phyloP scores from a whole-genome alignment of 2,329 filamentous ascomycete genomes.

The Colletotrichum karsti region DNA sequence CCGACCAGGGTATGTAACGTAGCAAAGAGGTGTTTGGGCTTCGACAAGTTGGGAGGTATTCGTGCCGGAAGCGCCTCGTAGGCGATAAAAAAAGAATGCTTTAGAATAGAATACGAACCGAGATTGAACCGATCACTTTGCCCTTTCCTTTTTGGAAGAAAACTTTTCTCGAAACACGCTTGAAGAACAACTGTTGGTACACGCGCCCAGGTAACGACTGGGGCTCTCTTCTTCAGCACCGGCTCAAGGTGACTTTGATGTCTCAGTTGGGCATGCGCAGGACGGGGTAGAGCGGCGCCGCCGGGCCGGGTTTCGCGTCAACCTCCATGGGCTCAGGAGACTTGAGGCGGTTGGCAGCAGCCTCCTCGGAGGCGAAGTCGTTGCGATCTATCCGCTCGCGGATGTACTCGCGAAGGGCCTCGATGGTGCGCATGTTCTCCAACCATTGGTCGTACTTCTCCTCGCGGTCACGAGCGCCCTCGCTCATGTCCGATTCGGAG shows the following conservation, averaged over 20 bases:
- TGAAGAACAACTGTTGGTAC: conserved; percentile 25
- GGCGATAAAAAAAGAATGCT: conserved; percentile 15
- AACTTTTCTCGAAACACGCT: conserved; percentile 24
- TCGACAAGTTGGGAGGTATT: conserved; percentile 17
- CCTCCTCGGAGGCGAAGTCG: conserved; percentile 56
- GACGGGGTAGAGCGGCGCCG: conserved; percentile 45
- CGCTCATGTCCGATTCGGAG: conserved; percentile 60
- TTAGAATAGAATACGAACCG: conserved; percentile 27
- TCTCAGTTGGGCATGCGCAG: conserved; percentile 47
- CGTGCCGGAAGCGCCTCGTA: conserved; percentile 14
- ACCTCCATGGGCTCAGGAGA: conserved; percentile 31
- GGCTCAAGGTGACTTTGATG: neutral
- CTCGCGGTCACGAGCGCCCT: conserved; percentile 63
- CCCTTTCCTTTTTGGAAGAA: conserved; percentile 10
- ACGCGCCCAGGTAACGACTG: neutral
- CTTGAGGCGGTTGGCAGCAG: conserved; percentile 33
- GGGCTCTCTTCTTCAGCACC: neutral
- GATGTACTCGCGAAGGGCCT: conserved; percentile 67
- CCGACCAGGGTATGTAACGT: conserved; percentile 29
- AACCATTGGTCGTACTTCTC: conserved; percentile 72
- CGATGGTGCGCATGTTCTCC: conserved; percentile 72
- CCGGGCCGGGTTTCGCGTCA: conserved; percentile 21
- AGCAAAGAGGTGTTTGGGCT: conserved; percentile 17
- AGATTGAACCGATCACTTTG: conserved; percentile 23
- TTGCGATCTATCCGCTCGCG: conserved; percentile 63